phyloP scores from a whole-genome alignment of 2,329 filamentous ascomycete genomes.

The Fusarium sp. region DNA sequence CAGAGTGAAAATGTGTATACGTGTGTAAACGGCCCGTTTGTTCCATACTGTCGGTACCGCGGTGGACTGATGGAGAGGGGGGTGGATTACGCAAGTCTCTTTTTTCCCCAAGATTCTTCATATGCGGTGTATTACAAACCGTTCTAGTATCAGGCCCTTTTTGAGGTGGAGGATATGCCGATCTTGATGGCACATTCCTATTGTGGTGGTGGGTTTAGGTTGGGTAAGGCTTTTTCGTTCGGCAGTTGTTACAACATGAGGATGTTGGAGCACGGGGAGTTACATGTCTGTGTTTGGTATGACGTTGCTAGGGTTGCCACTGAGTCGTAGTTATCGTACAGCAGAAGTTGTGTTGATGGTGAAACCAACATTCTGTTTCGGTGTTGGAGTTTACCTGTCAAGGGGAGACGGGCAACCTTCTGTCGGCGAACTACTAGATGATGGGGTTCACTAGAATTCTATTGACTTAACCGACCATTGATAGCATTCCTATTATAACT shows the following conservation, averaged over 20 bases:
- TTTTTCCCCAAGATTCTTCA: neutral
- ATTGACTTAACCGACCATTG: neutral
- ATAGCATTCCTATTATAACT: neutral
- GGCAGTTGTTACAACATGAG: neutral
- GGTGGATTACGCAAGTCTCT: neutral
- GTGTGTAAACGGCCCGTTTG: conserved; percentile 13
- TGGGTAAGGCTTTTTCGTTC: neutral
- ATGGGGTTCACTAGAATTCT: neutral
- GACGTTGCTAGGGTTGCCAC: neutral
- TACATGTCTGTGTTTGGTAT: neutral
- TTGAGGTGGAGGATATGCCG: neutral
- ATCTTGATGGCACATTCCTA: neutral
- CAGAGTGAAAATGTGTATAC: neutral
- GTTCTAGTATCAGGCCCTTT: neutral
- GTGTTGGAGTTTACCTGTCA: neutral
- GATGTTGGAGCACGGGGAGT: neutral
- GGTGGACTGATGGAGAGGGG: neutral
- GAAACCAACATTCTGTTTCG: neutral
- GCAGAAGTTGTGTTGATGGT: neutral
- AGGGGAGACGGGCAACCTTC: neutral
- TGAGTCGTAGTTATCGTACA: neutral
- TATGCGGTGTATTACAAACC: neutral
- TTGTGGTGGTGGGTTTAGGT: neutral
- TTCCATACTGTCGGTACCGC: conserved; percentile 14
- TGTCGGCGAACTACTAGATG: neutral